Evolutionary conservation across 2,329 filamentous ascomycete genomes (phyloP), one percentile per base, ranked within the genome.

Genomic region (Lecanicillium sp.): DNA sequence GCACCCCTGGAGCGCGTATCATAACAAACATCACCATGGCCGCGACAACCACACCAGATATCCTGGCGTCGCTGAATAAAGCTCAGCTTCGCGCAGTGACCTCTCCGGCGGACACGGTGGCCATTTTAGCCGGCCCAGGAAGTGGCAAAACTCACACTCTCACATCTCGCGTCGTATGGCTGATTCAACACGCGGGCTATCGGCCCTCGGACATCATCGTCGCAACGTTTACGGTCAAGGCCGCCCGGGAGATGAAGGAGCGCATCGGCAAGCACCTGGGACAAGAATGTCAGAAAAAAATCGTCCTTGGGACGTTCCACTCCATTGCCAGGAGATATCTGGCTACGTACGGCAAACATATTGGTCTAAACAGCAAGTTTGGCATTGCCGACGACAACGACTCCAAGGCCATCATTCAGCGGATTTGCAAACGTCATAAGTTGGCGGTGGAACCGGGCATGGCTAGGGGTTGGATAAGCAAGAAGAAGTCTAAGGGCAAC

Each of bases 181-280:
- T 96, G 20, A 74, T 96, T 39, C 76, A 81, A 36, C 71, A 84
- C 51, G 66, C 77, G 49, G 77, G 81, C 30, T 77, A 87, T 50
- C 74, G 78, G 41, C 90, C 90, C 53, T 79, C 84, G 65, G 87
- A 96, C 64, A 80, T 97, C 52, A 81, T 98, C 43, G 90, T 96
- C 43, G 92, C 90, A 45, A 97, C 90, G 0, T 98, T 98, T 56
- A 98, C 92, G 2, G 88, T 95, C 58, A 97, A 97, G 60, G 89
- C 92, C 1, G 87, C 89, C 14, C 77, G 69, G 14, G 90, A 97
- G 65, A 98, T 98, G 90, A 87, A 88, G 53, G 80, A 87, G 54
- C 78, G 90, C 7, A 86, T 97, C 41, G 79, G 81, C 0, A 81
- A 74, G 42, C 72, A 86, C n/a, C 71, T 97, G n/a, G 88, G 88